Percentiles rank a stretch among this genome's conserved stretches.
Evolutionary conservation across 2,329 filamentous ascomycete species (phyloP).

Genomic region (Plenodomus tracheiphilus): DNA sequence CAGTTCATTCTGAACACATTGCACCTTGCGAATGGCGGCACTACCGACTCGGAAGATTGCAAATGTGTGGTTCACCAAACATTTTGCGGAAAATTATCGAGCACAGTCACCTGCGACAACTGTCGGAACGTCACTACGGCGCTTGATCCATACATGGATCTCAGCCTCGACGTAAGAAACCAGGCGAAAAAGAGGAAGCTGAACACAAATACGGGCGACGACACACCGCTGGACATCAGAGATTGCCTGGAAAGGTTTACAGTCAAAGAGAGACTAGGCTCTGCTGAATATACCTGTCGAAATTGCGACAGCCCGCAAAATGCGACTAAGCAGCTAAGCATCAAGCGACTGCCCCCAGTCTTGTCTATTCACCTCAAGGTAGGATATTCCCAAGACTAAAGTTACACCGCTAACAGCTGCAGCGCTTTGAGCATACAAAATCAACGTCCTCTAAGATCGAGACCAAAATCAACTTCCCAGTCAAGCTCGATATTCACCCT

Average conservation of each 20-base stretch:
- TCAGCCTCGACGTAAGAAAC: constrained; percentile 83
- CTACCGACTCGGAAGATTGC: constrained; percentile 56
- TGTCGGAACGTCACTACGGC: constrained; percentile 82
- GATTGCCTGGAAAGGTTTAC: constrained; percentile 86
- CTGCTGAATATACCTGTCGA: constrained; percentile 83
- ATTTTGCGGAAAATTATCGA: constrained; percentile 90
- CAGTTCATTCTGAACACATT: constrained; percentile 92
- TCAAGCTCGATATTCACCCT: constrained; percentile 86
- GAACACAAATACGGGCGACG: constrained; percentile 40
- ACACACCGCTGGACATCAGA: constrained; percentile 46
- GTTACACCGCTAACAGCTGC: constrained; percentile 18
- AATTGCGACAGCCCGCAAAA: constrained; percentile 76
- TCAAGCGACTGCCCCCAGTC: constrained; percentile 84
- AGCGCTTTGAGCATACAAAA: constrained; percentile 77
- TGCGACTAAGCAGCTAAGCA: constrained; percentile 80
- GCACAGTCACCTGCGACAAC: constrained; percentile 86
- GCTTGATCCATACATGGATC: constrained; percentile 86
- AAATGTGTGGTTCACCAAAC: constrained; percentile 92
- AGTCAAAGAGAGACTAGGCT: constrained; percentile 71
- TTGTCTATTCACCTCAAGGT: constrained; percentile 93
- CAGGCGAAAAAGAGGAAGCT: constrained; percentile 68
- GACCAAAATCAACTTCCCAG: constrained; percentile 80
- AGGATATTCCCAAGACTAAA: constrained; percentile 18
- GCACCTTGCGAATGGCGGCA: constrained; percentile 74
- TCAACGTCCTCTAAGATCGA: constrained; percentile 83